These are phyloP conservation scores for Phytophthora cactorum DNA, from an alignment of 352 stramenopile genomes.

Conservation along the genomic window DNA sequence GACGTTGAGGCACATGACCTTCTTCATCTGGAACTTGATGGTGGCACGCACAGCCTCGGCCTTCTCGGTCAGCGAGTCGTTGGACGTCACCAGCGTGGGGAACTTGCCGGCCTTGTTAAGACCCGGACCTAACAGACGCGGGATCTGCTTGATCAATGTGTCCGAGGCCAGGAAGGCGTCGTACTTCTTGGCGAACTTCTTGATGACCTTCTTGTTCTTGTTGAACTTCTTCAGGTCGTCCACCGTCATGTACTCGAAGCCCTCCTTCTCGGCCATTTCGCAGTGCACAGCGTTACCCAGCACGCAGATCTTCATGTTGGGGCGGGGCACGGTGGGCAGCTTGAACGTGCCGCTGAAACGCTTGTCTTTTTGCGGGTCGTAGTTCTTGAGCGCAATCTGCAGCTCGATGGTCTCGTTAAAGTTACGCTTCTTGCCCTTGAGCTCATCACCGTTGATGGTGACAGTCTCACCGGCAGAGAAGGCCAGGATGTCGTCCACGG, in stretches of 20 bases:
- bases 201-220: conserved; percentile 99
- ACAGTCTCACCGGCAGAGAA: conserved; percentile 96
- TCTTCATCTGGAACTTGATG: conserved; percentile 99
- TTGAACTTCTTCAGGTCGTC: conserved; percentile 99
- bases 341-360: conserved; percentile 99
- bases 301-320: conserved; percentile 98
- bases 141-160: conserved; percentile 99
- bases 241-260: conserved; percentile 98
- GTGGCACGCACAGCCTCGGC: conserved; percentile 97
- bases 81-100: conserved; percentile 95
- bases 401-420: conserved; percentile 99
- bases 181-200: conserved; percentile 99
- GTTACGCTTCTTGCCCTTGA: conserved; percentile 99
- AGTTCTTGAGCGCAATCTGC: conserved; percentile 99
- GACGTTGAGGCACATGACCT: conserved; percentile 99
- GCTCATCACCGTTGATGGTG: conserved; percentile 88
- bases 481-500: conserved; percentile 96
- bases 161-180: conserved; percentile 99
- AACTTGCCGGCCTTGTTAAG: conserved; percentile 99
- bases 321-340: conserved; percentile 95
- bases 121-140: conserved; percentile 98
- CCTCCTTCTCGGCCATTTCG: conserved; percentile 98
- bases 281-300: conserved; percentile 99
- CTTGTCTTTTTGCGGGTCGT: conserved; percentile 99
- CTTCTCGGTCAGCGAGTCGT: conserved; percentile 98